Evolutionary conservation across 1,284 basidiomycete species (phyloP).

Genomic region (Bjerkandera adusta): DNA sequence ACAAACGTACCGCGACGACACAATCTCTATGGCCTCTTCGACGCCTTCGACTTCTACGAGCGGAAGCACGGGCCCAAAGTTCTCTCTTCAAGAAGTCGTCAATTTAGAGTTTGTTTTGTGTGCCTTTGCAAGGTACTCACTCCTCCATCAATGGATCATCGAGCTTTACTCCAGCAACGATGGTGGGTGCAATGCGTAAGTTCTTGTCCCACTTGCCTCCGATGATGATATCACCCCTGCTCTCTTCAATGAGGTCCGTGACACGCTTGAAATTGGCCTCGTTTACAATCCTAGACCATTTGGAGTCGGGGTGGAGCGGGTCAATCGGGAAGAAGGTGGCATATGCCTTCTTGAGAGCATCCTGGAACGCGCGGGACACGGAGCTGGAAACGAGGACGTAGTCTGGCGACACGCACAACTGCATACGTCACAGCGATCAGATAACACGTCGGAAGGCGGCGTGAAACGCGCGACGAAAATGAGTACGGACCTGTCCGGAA

Average conservation of each 20-base stretch:
- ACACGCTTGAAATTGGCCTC: conserved; percentile 49
- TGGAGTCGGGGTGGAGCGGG: conserved; percentile 36
- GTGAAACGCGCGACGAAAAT: background rate
- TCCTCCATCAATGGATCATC: conserved; percentile 58
- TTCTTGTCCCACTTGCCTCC: conserved; percentile 48
- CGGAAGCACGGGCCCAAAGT: conserved; percentile 70
- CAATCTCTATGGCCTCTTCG: conserved; percentile 50
- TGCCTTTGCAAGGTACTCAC: conserved; percentile 32
- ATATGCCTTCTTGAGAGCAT: conserved; percentile 42
- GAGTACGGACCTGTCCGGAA: conserved; percentile 56
- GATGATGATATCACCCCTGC: conserved; percentile 54
- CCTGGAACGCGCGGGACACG: conserved; percentile 51
- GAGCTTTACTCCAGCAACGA: conserved; percentile 44
- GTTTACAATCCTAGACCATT: conserved; percentile 46
- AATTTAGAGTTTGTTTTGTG: no score
- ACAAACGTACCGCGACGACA: conserved; percentile 40
- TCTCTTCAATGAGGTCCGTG: conserved; percentile 44
- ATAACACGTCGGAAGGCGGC: background rate
- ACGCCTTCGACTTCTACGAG: conserved; percentile 57
- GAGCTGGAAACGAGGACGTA: conserved; percentile 55
- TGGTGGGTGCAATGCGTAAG: conserved; percentile 42
- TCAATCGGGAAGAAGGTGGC: conserved; percentile 37
- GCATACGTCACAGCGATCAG: background rate
- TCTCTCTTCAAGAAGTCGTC: conserved; percentile 40
- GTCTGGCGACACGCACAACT: conserved; percentile 65